A percentile compares a stretch with the other conserved stretches of the same genome.
Conservation (phyloP, 148 eudicot genomes). For the Salicornia ramosissima region DNA sequence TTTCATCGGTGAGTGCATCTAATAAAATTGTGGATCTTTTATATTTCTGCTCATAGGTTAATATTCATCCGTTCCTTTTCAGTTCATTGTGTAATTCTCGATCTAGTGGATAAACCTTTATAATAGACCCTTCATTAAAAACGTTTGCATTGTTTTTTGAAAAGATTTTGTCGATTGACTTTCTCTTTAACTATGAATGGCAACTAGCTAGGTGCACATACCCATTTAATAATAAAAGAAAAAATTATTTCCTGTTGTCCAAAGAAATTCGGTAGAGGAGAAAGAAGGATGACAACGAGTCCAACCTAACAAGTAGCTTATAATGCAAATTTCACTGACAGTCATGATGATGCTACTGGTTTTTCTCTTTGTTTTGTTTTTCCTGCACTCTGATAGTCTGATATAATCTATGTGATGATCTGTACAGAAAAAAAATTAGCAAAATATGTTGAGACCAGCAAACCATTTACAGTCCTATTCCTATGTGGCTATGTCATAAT, state of each 20-base stretch:
- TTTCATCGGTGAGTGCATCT: conserved; percentile 61
- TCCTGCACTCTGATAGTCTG: neutral
- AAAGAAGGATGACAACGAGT: neutral
- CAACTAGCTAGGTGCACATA: neutral
- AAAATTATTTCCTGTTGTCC: neutral
- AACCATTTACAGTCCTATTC: neutral
- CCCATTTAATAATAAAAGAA: neutral
- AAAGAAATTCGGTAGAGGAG: neutral
- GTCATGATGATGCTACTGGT: neutral
- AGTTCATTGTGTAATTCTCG: neutral
- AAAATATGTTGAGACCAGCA: neutral
- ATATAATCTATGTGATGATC: neutral
- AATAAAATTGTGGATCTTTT: neutral
- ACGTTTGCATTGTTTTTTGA: neutral
- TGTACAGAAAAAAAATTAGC: neutral
- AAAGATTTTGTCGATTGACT: neutral
- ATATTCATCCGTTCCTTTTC: neutral
- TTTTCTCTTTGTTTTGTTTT: neutral
- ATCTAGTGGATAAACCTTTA: neutral
- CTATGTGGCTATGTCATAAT: neutral
- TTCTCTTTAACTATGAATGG: neutral
- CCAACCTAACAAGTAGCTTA: neutral
- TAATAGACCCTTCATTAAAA: neutral
- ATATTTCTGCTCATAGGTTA: neutral
- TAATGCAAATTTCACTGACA: neutral